Conservation (phyloP, 2,329 filamentous ascomycete species). For the Thelonectria discophora region DNA sequence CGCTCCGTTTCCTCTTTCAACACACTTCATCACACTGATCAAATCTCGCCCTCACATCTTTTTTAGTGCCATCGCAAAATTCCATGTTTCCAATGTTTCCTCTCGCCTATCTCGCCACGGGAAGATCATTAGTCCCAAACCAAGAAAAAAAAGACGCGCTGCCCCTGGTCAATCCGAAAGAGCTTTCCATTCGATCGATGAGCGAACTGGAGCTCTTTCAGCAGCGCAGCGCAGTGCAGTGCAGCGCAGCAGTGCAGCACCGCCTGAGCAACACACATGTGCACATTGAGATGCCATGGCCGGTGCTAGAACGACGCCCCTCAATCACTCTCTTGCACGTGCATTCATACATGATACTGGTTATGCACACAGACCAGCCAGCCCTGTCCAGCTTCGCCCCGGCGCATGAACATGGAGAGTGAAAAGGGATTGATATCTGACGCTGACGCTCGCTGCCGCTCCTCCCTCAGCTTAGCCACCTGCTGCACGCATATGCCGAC, state of each 20-base stretch:
- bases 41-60: not conserved
- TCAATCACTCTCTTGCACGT: conserved; percentile 9
- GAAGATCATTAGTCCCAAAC: conserved; percentile 36
- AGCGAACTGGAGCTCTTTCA: no score
- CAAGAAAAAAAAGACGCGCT: conserved; percentile 30
- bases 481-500: conserved; percentile 5
- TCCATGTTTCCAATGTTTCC: conserved; percentile 23
- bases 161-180: conserved; percentile 25
- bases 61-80: conserved; percentile 17
- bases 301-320: not conserved
- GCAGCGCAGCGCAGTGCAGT: no score
- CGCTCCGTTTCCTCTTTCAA: not conserved
- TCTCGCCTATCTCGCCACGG: conserved; percentile 42
- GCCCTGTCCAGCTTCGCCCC: conserved; percentile 31
- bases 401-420: conserved; percentile 12
- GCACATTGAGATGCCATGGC: not conserved
- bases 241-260: no score
- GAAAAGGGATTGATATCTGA: conserved; percentile 6
- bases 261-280: not conserved
- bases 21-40: no score
- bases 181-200: no score
- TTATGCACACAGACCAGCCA: conserved; percentile 21
- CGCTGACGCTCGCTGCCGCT: not conserved
- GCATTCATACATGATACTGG: conserved; percentile 11
- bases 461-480: conserved; percentile 11